These are phyloP conservation scores for Heritiera littoralis DNA, from an alignment of 345 rosid genomes.

Conservation along the genomic window DNA sequence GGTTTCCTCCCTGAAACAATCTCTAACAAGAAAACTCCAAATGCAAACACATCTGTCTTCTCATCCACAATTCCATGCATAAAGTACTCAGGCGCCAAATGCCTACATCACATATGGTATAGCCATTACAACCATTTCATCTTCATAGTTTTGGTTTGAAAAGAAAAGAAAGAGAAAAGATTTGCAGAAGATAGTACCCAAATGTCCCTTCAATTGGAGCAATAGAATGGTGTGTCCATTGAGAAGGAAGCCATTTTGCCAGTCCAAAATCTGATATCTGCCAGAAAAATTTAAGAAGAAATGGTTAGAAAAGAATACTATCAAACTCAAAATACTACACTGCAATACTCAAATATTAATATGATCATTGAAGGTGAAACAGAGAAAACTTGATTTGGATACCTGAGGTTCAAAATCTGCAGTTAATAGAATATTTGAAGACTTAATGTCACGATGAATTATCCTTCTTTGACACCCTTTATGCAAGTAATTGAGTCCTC, in stretches of 20 bases:
- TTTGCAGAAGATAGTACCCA: slow-evolving; percentile 50
- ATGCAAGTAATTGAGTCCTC: slow-evolving; percentile 85
- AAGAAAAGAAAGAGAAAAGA: background rate
- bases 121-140: slow-evolving; percentile 1
- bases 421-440: slow-evolving; percentile 80
- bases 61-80: slow-evolving; percentile 97
- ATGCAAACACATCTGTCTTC: slow-evolving; percentile 96
- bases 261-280: slow-evolving; percentile 96
- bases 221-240: slow-evolving; percentile 97
- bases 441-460: slow-evolving; percentile 94
- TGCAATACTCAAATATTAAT: background rate
- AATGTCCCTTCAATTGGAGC: slow-evolving; percentile 99
- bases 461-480: slow-evolving; percentile 91
- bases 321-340: background rate
- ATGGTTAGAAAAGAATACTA: background rate
- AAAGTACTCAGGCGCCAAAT: slow-evolving; percentile 95
- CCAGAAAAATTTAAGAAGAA: background rate
- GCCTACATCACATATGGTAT: slow-evolving; percentile 40
- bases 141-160: background rate
- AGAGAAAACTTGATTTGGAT: slow-evolving; percentile 8
- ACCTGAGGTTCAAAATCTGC: slow-evolving; percentile 82
- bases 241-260: slow-evolving; percentile 98
- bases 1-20: slow-evolving; percentile 89
- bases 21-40: slow-evolving; percentile 87
- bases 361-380: background rate